These are phyloP conservation scores for Punica granatum DNA, from an alignment of 345 rosid species.

Conservation along the genomic window DNA sequence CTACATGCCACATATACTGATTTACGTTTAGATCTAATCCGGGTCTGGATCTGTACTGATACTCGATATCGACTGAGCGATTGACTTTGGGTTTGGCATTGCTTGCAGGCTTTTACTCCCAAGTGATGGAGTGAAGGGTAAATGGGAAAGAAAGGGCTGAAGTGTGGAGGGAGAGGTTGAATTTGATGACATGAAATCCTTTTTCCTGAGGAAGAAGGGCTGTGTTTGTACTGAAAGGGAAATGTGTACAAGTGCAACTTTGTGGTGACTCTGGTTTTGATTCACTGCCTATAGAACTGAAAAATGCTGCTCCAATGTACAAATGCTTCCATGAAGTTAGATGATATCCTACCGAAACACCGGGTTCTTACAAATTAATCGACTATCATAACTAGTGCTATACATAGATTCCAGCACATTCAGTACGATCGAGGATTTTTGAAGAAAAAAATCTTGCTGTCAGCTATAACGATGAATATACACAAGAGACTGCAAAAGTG, in stretches of 20 bases:
- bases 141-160: background rate
- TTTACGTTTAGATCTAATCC: no score
- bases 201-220: slow-evolving; percentile 12
- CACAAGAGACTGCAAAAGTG: no score
- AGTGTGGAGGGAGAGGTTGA: slow-evolving; percentile 1
- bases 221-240: slow-evolving; percentile 10
- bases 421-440: no score
- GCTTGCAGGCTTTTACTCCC: slow-evolving; percentile 70
- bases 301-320: slow-evolving; percentile 27
- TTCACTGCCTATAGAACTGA: background rate
- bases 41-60: background rate
- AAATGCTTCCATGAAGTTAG: slow-evolving; percentile 19
- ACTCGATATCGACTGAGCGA: no score
- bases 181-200: slow-evolving; percentile 2
- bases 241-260: slow-evolving; percentile 17
- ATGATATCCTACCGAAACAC: background rate
- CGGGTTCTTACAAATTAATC: background rate
- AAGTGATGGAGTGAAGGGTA: slow-evolving; percentile 32
- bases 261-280: slow-evolving; percentile 19
- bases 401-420: no score
- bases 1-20: background rate
- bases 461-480: no score
- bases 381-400: no score
- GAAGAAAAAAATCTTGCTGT: no score
- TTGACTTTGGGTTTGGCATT: slow-evolving; percentile 9